Percentiles rank a stretch among this genome's conserved stretches.
Conservation (phyloP, 2,329 filamentous ascomycete species). For the Penicillium griseofulvum region DNA sequence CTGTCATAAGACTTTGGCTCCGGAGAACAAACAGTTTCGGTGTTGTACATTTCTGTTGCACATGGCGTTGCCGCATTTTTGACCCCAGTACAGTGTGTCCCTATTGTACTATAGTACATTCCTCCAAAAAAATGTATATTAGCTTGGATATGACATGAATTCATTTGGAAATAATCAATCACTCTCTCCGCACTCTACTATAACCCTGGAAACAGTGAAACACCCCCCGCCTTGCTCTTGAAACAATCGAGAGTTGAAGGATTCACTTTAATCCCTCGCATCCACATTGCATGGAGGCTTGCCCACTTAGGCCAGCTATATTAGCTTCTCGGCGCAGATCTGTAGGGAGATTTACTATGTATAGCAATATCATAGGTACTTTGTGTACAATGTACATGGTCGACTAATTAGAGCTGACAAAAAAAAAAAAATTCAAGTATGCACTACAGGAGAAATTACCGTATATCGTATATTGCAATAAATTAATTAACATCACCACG, state of each 20-base stretch:
- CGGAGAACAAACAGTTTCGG: slow-evolving; percentile 3
- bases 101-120: slow-evolving; percentile 12
- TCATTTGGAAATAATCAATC: background rate
- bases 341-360: background rate
- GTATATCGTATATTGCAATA: background rate
- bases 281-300: background rate
- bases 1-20: background rate
- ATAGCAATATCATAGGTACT: background rate
- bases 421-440: background rate
- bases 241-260: background rate
- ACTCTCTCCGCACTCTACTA: background rate
- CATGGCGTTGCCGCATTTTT: slow-evolving; percentile 10
- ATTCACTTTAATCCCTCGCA: background rate
- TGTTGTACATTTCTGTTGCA: slow-evolving; percentile 10
- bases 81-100: slow-evolving; percentile 3
- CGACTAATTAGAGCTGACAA: background rate
- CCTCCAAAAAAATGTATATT: slow-evolving; percentile 10
- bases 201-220: background rate
- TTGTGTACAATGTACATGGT: background rate
- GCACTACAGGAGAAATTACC: background rate
- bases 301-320: background rate
- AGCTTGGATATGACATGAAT: slow-evolving; percentile 4
- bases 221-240: background rate
- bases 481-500: background rate
- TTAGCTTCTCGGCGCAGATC: background rate